Percentiles rank a stretch among this genome's conserved stretches.
Conservation (phyloP, 371 early-diverging fungal species). For the Saksenaea oblongispora region DNA sequence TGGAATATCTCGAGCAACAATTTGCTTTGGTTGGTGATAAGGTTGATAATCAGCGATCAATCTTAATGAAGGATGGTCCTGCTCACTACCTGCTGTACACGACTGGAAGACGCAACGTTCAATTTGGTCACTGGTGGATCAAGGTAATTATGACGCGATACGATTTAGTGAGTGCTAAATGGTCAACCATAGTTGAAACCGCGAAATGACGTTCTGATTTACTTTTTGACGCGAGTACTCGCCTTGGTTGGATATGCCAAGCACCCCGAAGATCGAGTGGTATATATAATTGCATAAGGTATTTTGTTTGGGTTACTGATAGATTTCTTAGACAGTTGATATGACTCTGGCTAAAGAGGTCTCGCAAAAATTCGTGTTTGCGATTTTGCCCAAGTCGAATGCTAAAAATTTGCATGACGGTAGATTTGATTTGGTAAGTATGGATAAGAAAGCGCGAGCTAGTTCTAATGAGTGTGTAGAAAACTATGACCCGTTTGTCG, state of each 20-base stretch:
- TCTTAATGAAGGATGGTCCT: constrained; percentile 71
- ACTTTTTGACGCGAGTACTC: constrained; percentile 21
- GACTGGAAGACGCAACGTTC: constrained; percentile 70
- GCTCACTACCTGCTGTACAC: constrained; percentile 71
- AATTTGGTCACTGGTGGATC: constrained; percentile 70
- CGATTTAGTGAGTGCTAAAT: not conserved
- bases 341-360: constrained; percentile 48
- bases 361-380: constrained; percentile 64
- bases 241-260: constrained; percentile 25
- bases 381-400: constrained; percentile 55
- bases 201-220: constrained; percentile 42
- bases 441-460: not conserved
- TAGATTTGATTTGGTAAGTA: constrained; percentile 68
- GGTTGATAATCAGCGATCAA: constrained; percentile 30
- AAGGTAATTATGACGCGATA: constrained; percentile 29
- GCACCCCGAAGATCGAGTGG: constrained; percentile 33
- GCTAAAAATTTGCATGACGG: constrained; percentile 51
- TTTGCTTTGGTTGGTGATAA: constrained; percentile 72
- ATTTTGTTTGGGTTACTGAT: not conserved
- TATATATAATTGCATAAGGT: constrained; percentile 12
- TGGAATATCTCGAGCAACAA: constrained; percentile 45
- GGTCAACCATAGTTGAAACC: constrained; percentile 35
- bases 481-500: constrained; percentile 24
- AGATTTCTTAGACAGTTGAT: constrained; percentile 14
- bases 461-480: constrained; percentile 12